These are phyloP conservation scores for Penicillium sp. DNA, from an alignment of 2,329 filamentous ascomycete genomes.

Conservation along the genomic window DNA sequence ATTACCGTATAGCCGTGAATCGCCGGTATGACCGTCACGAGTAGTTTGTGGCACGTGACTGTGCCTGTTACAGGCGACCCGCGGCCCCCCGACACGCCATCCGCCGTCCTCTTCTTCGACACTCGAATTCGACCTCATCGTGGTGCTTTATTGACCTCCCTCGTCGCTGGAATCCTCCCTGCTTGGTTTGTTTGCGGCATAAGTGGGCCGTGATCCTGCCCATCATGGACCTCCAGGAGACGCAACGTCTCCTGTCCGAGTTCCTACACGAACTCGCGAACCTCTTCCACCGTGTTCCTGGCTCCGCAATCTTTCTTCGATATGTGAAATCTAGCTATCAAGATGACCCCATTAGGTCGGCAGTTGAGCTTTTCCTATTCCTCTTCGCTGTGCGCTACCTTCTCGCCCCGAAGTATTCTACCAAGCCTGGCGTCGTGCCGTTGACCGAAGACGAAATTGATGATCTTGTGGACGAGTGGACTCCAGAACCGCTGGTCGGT, in stretches of 20 bases:
- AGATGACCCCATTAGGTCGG: constrained; percentile 90
- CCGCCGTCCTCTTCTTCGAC: too few relatives aligned
- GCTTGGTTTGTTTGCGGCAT: constrained; percentile 10
- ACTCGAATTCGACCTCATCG: too few relatives aligned
- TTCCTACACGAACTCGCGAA: constrained; percentile 61
- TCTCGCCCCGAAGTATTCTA: constrained; percentile 88
- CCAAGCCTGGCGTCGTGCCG: constrained; percentile 86
- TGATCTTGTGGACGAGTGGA: constrained; percentile 95
- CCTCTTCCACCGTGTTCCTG: constrained; percentile 87
- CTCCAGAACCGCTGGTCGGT: constrained; percentile 85
- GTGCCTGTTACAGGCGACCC: background rate
- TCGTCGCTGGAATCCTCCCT: background rate
- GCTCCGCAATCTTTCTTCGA: constrained; percentile 89
- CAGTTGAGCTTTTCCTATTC: constrained; percentile 89
- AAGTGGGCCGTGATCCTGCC: constrained; percentile 9
- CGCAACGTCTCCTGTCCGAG: constrained; percentile 57
- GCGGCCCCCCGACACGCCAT: constrained; percentile 3
- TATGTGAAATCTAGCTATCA: constrained; percentile 98
- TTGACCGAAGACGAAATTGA: constrained; percentile 96
- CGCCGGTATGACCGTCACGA: background rate
- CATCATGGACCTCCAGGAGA: constrained; percentile 62
- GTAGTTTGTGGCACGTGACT: constrained; percentile 9
- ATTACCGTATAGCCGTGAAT: background rate
- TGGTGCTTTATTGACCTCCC: background rate
- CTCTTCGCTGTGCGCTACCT: constrained; percentile 96